These are phyloP conservation scores for Cutaneotrichosporon sp. DNA, from an alignment of 1,284 basidiomycete species.

Conservation along the genomic window DNA sequence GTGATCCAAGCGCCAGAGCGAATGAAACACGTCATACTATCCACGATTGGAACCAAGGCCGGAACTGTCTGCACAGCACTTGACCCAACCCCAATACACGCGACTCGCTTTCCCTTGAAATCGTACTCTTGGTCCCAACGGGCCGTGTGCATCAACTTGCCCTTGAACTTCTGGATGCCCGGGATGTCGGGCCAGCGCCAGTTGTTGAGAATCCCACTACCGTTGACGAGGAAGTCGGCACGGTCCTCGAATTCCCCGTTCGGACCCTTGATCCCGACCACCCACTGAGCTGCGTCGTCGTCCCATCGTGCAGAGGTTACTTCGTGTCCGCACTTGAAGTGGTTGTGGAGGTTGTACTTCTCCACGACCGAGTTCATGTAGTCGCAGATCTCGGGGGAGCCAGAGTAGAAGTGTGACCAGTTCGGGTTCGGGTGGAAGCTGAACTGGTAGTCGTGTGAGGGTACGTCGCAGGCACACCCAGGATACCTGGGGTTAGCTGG, in stretches of 20 bases:
- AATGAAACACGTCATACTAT: slow-evolving; percentile 33
- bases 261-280: slow-evolving; percentile 23
- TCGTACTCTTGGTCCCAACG: slow-evolving; percentile 21
- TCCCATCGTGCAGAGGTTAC: slow-evolving; percentile 37
- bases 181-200: slow-evolving; percentile 33
- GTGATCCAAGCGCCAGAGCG: slow-evolving; percentile 28
- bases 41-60: slow-evolving; percentile 23
- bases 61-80: slow-evolving; percentile 34
- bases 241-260: slow-evolving; percentile 26
- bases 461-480: slow-evolving; percentile 39
- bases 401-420: slow-evolving; percentile 36
- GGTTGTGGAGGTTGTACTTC: slow-evolving; percentile 29
- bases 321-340: slow-evolving; percentile 36
- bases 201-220: slow-evolving; percentile 29
- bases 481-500: slow-evolving; percentile 26
- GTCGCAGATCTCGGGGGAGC: slow-evolving; percentile 31
- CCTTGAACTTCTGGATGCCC: slow-evolving; percentile 31
- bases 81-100: slow-evolving; percentile 25
- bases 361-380: slow-evolving; percentile 37
- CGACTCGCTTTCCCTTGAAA: slow-evolving; percentile 22
- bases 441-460: slow-evolving; percentile 37
- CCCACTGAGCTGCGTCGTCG: slow-evolving; percentile 32
- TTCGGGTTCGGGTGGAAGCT: slow-evolving; percentile 32
- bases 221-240: slow-evolving; percentile 42
- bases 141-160: slow-evolving; percentile 34